Base-by-base conservation (phyloP, 441 rosid species). In the Syzygium syzygioides region DNA sequence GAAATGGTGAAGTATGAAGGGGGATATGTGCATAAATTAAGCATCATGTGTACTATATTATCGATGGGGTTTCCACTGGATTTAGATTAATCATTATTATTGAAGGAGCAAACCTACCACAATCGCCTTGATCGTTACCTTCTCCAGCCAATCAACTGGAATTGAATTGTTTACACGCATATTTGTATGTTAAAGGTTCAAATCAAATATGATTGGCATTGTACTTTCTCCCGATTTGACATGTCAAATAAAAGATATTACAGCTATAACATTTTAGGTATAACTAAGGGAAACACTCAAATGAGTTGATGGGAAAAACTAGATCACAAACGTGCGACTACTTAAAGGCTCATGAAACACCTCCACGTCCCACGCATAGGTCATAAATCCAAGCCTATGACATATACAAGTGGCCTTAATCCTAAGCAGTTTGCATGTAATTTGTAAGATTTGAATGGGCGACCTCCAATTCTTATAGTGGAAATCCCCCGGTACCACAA, bases 401-500 rank as follows among this genome's bases (percentile, higher is more conserved):
- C 45, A 76, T 41, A 9, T 41, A 76, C 5, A 37, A 0, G 15
- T 20, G 1, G 8, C 2, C 14, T 1, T 76, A 2, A 11, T 15
- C 1, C 0, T 12, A 6, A 37, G n/a, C 1, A 12, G 1, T 37
- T 37, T 76, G 4, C n/a, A 76, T 1, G 3, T 0, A 6, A 0
- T 20, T 76, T 12, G 13, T 37, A 17, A 76, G 14, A 41, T 41
- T 76, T 76, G 1, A 76, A 76, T 4, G 4, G 3, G 1, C 23
- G 10, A 76, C 14, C 18, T 76, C 6, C 7, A 23, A 4, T 20
- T 76, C 28, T 15, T 76, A 23, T 11, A 76, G 41, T 76, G 5
- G 3, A 76, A 76, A 76, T 76, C 52, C 5, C 83, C 13, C n/a
- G 15, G 6, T 52, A 41, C 52, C 83, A 20, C 23, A 41, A 6